Conservation (phyloP, 495 filamentous ascomycete genomes). For the Penicillium fimorum region DNA sequence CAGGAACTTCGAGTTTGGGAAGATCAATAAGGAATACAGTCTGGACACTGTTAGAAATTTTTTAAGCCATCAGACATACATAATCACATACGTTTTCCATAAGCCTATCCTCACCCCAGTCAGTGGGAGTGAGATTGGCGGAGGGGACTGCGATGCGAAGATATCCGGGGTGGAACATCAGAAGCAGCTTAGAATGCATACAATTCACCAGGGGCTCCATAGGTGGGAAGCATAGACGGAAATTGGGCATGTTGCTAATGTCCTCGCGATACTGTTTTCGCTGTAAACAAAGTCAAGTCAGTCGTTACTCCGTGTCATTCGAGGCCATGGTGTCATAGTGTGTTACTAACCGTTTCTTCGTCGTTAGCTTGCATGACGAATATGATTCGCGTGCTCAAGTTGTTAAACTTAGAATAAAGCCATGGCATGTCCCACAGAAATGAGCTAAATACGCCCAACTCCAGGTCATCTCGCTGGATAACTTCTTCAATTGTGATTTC, state of each 20-base stretch:
- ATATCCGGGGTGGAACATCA: conserved; percentile 68
- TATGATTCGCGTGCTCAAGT: conserved; percentile 53
- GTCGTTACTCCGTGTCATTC: neutral
- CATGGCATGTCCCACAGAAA: conserved; percentile 83
- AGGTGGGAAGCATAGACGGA: conserved; percentile 76
- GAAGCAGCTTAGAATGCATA: conserved; percentile 90
- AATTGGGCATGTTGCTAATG: conserved; percentile 49
- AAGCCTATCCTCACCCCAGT: conserved; percentile 77
- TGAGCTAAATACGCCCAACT: conserved; percentile 78
- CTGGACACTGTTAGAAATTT: conserved; percentile 28
- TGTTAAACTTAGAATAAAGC: conserved; percentile 62
- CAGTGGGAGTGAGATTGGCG: conserved; percentile 74
- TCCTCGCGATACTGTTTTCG: conserved; percentile 44
- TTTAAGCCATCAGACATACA: neutral
- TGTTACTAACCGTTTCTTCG: conserved; percentile 46
- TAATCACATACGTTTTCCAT: conserved; percentile 69
- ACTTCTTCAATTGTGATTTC: conserved; percentile 93
- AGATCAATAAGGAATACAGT: conserved; percentile 84
- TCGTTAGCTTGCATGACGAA: conserved; percentile 69
- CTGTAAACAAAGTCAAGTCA: conserved; percentile 7
- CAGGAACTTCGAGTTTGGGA: conserved; percentile 48
- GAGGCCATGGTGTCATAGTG: neutral
- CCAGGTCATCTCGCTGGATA: conserved; percentile 65
- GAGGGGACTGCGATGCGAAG: conserved; percentile 76
- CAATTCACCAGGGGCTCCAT: conserved; percentile 62